Conservation (phyloP, 768 basidiomycete species). For the Mycena amicta region DNA sequence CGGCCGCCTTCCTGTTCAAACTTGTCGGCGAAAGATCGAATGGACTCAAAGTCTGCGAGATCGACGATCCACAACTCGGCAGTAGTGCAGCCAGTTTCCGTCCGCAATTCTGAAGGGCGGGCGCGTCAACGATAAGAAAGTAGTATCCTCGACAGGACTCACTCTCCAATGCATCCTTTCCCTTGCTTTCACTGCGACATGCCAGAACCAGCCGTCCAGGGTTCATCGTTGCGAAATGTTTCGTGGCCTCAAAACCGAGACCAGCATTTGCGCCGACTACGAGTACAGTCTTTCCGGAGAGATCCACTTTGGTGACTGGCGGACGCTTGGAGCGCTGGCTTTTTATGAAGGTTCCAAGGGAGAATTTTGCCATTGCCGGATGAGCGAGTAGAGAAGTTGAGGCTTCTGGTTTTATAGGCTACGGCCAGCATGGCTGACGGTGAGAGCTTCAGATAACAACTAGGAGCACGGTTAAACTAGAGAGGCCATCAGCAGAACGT, state of each 20-base stretch:
- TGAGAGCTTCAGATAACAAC: background rate
- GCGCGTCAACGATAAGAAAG: background rate
- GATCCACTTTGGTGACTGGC: constrained; percentile 21
- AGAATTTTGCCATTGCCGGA: constrained; percentile 11
- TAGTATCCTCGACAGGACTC: background rate
- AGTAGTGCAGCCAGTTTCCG: constrained; percentile 11
- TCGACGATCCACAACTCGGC: constrained; percentile 37
- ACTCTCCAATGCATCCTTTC: constrained; percentile 16
- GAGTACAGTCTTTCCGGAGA: constrained; percentile 21
- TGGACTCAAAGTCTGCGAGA: constrained; percentile 32
- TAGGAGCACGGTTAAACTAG: background rate
- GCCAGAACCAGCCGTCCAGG: constrained; percentile 36
- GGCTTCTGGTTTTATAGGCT: background rate
- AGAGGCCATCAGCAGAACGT: background rate
- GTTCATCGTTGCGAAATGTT: constrained; percentile 33
- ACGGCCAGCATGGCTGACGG: background rate
- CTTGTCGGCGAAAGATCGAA: constrained; percentile 34
- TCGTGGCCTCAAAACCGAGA: constrained; percentile 28
- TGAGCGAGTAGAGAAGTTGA: background rate
- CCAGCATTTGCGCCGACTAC: constrained; percentile 23
- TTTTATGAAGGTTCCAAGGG: constrained; percentile 5
- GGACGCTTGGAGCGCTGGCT: constrained; percentile 15
- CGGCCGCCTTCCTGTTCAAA: constrained; percentile 25
- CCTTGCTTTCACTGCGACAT: constrained; percentile 29
- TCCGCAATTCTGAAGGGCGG: constrained; percentile 3